Evolutionary conservation across 805 yeast genomes (phyloP).

Genomic region (Candida maesae): DNA sequence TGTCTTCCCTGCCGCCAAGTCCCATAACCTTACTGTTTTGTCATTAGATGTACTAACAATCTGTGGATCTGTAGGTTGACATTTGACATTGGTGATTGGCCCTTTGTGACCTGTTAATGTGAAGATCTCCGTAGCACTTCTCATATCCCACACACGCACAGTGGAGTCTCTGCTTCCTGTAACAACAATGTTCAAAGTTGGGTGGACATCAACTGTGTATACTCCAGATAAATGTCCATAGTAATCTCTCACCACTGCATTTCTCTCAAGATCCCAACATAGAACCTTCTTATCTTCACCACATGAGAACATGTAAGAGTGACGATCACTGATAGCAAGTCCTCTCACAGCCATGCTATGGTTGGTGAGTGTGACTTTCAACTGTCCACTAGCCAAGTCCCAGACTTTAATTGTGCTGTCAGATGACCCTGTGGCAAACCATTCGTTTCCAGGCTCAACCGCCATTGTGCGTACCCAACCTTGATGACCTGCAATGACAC

Average conservation of each 20-base stretch:
- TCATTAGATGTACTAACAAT: slow-evolving; percentile 81
- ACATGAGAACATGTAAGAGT: slow-evolving; percentile 87
- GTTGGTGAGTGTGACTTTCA: slow-evolving; percentile 79
- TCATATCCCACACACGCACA: slow-evolving; percentile 89
- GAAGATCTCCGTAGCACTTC: slow-evolving; percentile 71
- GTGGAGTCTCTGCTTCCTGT: slow-evolving; percentile 90
- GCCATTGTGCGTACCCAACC: slow-evolving; percentile 90
- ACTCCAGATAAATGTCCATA: slow-evolving; percentile 95
- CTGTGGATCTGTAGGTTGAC: slow-evolving; percentile 80
- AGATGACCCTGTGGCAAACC: slow-evolving; percentile 89
- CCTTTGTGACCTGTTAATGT: slow-evolving; percentile 78
- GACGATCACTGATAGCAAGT: slow-evolving; percentile 63
- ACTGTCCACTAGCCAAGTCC: slow-evolving; percentile 72
- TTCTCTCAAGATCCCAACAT: slow-evolving; percentile 95
- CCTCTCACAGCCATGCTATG: slow-evolving; percentile 89
- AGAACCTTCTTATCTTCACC: slow-evolving; percentile 91
- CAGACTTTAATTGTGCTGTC: slow-evolving; percentile 89
- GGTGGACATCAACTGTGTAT: slow-evolving; percentile 79
- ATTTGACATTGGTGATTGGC: slow-evolving; percentile 64
- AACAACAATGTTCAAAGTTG: slow-evolving; percentile 75
- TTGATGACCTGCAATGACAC: slow-evolving; percentile 81
- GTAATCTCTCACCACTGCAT: slow-evolving; percentile 76
- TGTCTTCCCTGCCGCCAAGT: slow-evolving; percentile 73
- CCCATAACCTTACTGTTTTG: slow-evolving; percentile 86
- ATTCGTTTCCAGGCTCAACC: slow-evolving; percentile 82